Base-by-base conservation (phyloP, 2,329 filamentous ascomycete species). In the Fusarium odoratissimum region DNA sequence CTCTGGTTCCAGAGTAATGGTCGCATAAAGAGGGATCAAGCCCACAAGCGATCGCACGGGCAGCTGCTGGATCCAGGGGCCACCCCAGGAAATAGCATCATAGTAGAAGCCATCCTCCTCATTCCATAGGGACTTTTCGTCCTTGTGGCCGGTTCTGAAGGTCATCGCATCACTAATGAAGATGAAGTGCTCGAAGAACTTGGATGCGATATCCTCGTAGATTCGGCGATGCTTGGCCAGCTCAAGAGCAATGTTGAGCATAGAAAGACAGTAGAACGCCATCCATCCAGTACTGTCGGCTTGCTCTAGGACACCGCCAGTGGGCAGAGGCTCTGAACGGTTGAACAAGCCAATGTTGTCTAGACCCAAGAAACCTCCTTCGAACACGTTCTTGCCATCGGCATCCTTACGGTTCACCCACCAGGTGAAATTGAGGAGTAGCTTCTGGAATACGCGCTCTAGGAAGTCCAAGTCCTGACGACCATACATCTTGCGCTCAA, bases 271-370 rank as follows among this genome's bases (percentile, higher is more conserved):
- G 85, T 97, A 98, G 82, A 98, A 98, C 14, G 94, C 95, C 95
- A 98, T 98, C 95, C 95, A 98, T 37, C 95, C 95, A 14, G 95
- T 98, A 80, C 95, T 97, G 86, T 98, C 95, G 23, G 96, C 96
- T 84, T 98, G 95, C 82, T 98, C 95, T 13, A 98, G 89, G 5
- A 95, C 92, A 83, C 96, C 95, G 37, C 95, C 95, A 1, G 96
- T 98, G 1, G 95, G 95, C 42, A 98, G 85, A 31, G 96, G 95
- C 81, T 98, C 95, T 0, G 95, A 98, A 49, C 95, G 93, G 83
- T 98, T 98, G 89, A 98, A 98, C 40, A 98, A 85, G 60, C 96
- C 96, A 81, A 98, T 98, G 80, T 98, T 98, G 88, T 98, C 95
- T 58, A 98, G 86, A 49, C 95, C 95, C 12, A 98, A 86, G 86